Evolutionary conservation across 257 asterid species (phyloP).

Genomic region (Anisodus acutangulus): DNA sequence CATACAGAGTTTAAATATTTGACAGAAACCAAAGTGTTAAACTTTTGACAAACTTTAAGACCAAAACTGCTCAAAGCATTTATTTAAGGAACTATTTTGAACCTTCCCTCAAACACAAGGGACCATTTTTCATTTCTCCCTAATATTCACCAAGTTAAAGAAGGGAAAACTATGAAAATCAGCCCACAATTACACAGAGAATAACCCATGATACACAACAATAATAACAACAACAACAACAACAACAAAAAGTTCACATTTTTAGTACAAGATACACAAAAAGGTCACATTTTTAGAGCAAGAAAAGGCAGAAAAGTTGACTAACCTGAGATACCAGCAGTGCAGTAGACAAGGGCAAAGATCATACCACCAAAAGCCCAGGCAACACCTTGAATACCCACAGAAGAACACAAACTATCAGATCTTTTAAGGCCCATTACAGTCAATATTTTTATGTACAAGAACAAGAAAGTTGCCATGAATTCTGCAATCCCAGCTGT

Average conservation of each 20-base stretch:
- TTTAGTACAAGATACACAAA: background rate
- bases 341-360: constrained; percentile 61
- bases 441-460: constrained; percentile 53
- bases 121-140: too few species aligned
- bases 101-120: too few species aligned
- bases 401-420: constrained; percentile 49
- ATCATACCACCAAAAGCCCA: constrained; percentile 69
- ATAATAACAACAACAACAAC: too few species aligned
- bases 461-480: constrained; percentile 55
- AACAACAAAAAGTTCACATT: background rate
- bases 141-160: background rate
- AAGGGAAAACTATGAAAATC: background rate
- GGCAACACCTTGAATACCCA: constrained; percentile 60
- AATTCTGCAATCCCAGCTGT: constrained; percentile 60
- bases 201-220: background rate
- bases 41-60: too few species aligned
- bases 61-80: too few species aligned
- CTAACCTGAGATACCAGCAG: constrained; percentile 62
- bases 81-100: too few species aligned
- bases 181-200: too few species aligned
- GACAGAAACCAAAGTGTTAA: too few species aligned
- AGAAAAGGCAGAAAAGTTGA: background rate
- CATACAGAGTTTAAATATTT: too few species aligned
- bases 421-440: constrained; percentile 55
- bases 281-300: background rate